phyloP scores from a whole-genome alignment of 2,329 filamentous ascomycete species.

The Decorospora gaudefroyi region DNA sequence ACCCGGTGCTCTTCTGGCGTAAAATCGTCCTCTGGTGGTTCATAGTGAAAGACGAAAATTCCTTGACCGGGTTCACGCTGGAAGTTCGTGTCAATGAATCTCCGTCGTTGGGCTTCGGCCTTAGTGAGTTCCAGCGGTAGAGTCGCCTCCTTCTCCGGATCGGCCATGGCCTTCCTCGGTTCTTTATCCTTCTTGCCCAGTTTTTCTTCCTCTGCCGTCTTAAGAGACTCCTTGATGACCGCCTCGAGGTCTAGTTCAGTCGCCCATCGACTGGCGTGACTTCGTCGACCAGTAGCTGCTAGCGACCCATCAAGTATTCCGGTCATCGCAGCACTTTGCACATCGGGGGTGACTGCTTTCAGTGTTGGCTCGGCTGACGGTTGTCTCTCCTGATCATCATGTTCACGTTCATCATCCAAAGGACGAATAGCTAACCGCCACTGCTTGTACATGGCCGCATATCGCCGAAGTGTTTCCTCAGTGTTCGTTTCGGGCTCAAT shows the following conservation, averaged over 20 bases:
- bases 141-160: slow-evolving; percentile 75
- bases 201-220: slow-evolving; percentile 68
- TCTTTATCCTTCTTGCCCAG: slow-evolving; percentile 66
- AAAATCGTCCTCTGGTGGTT: slow-evolving; percentile 76
- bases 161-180: slow-evolving; percentile 69
- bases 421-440: slow-evolving; percentile 51
- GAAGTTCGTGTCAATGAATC: slow-evolving; percentile 69
- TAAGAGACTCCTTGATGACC: slow-evolving; percentile 71
- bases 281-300: slow-evolving; percentile 37
- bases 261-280: slow-evolving; percentile 41
- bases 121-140: slow-evolving; percentile 71
- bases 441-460: slow-evolving; percentile 46
- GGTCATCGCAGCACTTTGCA: slow-evolving; percentile 35
- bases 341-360: slow-evolving; percentile 55
- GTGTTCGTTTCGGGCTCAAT: slow-evolving; percentile 37
- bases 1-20: slow-evolving; percentile 69
- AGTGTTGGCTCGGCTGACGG: slow-evolving; percentile 43
- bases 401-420: slow-evolving; percentile 50
- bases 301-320: slow-evolving; percentile 36
- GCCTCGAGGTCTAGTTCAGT: slow-evolving; percentile 75
- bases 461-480: slow-evolving; percentile 42
- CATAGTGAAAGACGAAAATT: slow-evolving; percentile 70
- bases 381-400: slow-evolving; percentile 45
- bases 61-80: slow-evolving; percentile 67
- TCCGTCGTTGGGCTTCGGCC: slow-evolving; percentile 61